These are phyloP conservation scores for Exsudoporus frostii DNA, from an alignment of 768 basidiomycete genomes.

Conservation along the genomic window DNA sequence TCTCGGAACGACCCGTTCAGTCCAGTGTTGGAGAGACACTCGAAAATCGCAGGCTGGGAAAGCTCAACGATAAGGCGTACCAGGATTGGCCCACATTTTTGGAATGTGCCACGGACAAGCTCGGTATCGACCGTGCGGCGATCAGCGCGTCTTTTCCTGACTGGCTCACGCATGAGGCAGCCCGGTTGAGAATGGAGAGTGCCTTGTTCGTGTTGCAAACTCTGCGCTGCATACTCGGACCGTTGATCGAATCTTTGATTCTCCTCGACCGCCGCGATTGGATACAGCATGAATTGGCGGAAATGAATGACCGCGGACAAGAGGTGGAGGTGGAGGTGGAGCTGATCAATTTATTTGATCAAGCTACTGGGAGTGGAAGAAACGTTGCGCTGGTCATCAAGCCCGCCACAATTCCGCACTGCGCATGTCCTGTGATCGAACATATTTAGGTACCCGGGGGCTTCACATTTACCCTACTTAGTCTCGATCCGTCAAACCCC, in stretches of 20 bases:
- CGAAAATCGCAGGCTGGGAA: conserved; percentile 48
- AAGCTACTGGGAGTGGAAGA: conserved; percentile 66
- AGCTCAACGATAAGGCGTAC: conserved; percentile 51
- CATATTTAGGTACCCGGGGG: conserved; percentile 4
- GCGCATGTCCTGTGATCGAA: background rate
- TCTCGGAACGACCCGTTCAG: conserved; percentile 9
- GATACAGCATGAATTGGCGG: conserved; percentile 42
- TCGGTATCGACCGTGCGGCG: conserved; percentile 19
- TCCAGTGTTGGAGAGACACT: conserved; percentile 37
- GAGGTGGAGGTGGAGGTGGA: conserved; percentile 40
- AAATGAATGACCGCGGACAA: conserved; percentile 15
- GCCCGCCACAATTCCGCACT: conserved; percentile 24
- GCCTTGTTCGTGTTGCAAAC: conserved; percentile 60
- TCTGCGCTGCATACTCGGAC: conserved; percentile 66
- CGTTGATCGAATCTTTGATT: conserved; percentile 63
- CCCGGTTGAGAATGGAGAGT: conserved; percentile 33
- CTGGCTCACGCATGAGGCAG: conserved; percentile 20
- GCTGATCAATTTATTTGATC: conserved; percentile 78
- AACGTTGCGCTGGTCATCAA: conserved; percentile 63
- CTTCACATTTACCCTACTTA: conserved; percentile 3
- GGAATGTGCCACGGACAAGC: conserved; percentile 30
- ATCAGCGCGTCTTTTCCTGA: conserved; percentile 15
- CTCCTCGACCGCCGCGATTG: conserved; percentile 60
- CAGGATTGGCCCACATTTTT: conserved; percentile 48
- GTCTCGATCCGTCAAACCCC: background rate